These are phyloP conservation scores for Leucosporidium creatinivorum DNA, from an alignment of 768 basidiomycete species.

Conservation along the genomic window DNA sequence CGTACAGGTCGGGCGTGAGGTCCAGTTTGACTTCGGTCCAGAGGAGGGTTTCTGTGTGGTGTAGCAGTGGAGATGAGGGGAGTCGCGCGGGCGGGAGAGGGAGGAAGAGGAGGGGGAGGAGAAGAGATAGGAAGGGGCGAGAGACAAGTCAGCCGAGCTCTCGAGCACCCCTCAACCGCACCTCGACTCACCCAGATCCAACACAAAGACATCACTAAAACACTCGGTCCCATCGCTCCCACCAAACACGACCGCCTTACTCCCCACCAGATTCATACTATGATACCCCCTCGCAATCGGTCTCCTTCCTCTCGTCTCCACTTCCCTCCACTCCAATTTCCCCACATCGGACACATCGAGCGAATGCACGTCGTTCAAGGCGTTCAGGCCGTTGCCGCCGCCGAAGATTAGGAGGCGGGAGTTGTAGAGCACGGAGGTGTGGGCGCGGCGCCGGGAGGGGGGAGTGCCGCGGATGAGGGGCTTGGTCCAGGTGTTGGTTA, in stretches of 20 bases:
- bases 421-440: conserved; percentile 68
- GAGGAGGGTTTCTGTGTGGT: conserved; percentile 37
- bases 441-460: conserved; percentile 70
- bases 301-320: conserved; percentile 40
- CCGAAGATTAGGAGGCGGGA: conserved; percentile 78
- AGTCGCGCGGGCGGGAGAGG: too few species aligned
- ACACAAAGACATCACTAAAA: conserved; percentile 78
- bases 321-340: conserved; percentile 33
- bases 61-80: not conserved
- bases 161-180: too few species aligned
- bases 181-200: conserved; percentile 74
- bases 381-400: conserved; percentile 86
- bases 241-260: conserved; percentile 79
- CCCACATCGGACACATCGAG: conserved; percentile 49
- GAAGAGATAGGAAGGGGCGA: too few species aligned
- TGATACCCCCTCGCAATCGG: conserved; percentile 69
- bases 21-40: conserved; percentile 43
- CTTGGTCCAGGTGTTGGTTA: conserved; percentile 40
- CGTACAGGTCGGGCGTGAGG: conserved; percentile 56
- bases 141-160: not conserved
- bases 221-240: conserved; percentile 85
- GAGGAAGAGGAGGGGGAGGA: too few species aligned
- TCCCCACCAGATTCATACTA: conserved; percentile 68
- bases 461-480: conserved; percentile 36
- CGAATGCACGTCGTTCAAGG: conserved; percentile 83